These are phyloP conservation scores for Curvularia spicifera DNA, from an alignment of 2,329 filamentous ascomycete species.

Conservation along the genomic window DNA sequence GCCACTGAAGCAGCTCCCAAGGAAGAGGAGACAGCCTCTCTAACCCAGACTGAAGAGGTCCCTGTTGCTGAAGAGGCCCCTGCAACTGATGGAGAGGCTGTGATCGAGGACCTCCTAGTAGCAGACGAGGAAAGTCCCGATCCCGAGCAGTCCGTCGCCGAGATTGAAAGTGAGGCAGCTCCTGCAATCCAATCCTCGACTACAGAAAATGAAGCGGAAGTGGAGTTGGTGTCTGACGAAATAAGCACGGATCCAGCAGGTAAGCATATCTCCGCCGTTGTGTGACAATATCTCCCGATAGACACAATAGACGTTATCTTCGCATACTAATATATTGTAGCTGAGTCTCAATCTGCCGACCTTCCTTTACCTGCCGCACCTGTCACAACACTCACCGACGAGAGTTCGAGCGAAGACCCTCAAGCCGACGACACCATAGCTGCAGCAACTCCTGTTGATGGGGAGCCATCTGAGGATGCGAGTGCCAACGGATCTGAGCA, in stretches of 20 bases:
- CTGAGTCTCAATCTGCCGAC: background rate
- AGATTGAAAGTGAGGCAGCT: background rate
- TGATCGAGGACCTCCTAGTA: background rate
- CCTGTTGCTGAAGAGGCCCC: background rate
- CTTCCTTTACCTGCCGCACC: background rate
- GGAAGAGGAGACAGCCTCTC: background rate
- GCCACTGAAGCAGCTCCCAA: background rate
- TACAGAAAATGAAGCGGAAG: conserved; percentile 1
- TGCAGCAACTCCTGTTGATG: background rate
- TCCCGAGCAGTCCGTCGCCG: background rate
- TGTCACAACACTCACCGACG: background rate
- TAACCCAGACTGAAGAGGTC: background rate
- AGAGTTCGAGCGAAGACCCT: background rate
- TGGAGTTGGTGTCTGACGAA: conserved; percentile 4
- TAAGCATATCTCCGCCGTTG: background rate
- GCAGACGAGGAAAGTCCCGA: background rate
- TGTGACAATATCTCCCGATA: background rate
- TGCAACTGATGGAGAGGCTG: background rate
- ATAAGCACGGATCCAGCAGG: conserved; percentile 1
- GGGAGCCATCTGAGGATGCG: background rate
- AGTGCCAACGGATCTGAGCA: background rate
- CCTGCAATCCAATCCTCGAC: background rate
- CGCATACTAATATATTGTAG: conserved; percentile 9
- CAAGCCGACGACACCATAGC: background rate
- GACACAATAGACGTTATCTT: background rate